These are phyloP conservation scores for Rutstroemia sydowiana DNA, from an alignment of 2,329 filamentous ascomycete species.

Conservation along the genomic window DNA sequence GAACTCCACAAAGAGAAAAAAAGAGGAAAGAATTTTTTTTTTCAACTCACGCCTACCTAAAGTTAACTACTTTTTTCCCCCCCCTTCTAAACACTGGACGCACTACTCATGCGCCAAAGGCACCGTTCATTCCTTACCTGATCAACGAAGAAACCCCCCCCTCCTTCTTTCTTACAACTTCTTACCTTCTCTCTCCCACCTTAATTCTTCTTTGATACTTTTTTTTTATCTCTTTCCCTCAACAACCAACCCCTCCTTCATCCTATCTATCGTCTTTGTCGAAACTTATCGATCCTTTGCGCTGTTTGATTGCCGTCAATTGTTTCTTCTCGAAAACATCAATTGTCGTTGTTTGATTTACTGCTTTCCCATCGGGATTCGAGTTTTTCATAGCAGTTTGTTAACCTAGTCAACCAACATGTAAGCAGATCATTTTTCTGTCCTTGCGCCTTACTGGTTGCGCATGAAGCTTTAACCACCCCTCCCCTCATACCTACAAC, in stretches of 20 bases:
- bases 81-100: neutral
- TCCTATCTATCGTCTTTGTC: slow-evolving; percentile 17
- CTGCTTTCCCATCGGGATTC: slow-evolving; percentile 25
- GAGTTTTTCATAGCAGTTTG: slow-evolving; percentile 23
- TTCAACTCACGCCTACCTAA: neutral
- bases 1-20: neutral
- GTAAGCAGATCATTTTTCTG: slow-evolving; percentile 26
- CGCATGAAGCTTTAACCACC: slow-evolving; percentile 17
- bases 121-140: slow-evolving; percentile 9
- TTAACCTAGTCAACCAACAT: slow-evolving; percentile 24
- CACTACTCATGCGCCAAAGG: slow-evolving; percentile 9
- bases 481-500: slow-evolving; percentile 18
- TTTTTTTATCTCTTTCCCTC: neutral
- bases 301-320: slow-evolving; percentile 26
- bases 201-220: slow-evolving; percentile 2
- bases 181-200: neutral
- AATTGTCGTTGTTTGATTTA: slow-evolving; percentile 31
- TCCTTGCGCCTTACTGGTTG: slow-evolving; percentile 26
- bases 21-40: neutral
- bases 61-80: neutral
- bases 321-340: slow-evolving; percentile 29
- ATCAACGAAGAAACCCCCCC: neutral
- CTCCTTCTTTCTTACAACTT: slow-evolving; percentile 1
- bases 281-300: slow-evolving; percentile 17
- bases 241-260: neutral